Evolutionary conservation across 2,329 filamentous ascomycete genomes (phyloP), one percentile per base, ranked within the genome.

Genomic region (Sporothrix luriei): DNA sequence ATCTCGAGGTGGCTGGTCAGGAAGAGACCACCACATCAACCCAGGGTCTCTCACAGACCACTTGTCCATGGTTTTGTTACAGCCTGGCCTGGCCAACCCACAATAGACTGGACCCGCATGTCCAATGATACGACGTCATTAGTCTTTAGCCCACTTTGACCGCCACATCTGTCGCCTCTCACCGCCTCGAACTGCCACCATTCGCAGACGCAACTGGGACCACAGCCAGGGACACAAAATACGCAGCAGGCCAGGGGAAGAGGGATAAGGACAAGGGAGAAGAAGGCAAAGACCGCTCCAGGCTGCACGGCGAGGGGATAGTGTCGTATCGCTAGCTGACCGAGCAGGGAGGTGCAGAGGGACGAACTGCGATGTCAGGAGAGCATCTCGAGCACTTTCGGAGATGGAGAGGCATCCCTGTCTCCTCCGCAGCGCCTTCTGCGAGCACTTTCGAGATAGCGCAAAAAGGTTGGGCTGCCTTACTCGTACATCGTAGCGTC

Each of bases 401-500:
- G 16, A 6, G 43, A 48, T 19, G 14, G 13, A 48, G 43, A 19
- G 57, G 38, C n/a, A 5, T 13, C 55, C 57, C 11, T 66, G 62
- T 49, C 48, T 19, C 64, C 64, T 65, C 62, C 64, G 54, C 49
- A 43, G 19, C 49, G 64, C 46, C 64, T 66, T n/a, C 62, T 66
- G 64, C 64, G 54, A 54, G 64, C 64, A 54, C 49, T 66, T 66
- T 66, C 54, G n/a, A 54, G 43, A 65, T 38, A 65, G 62, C 43
- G 61, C 61, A 64, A 14, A 14, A 24, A 49, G 43, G 61, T 7
- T 21, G 26, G 54, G 19, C 9, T 4, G 48, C 5, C 19, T 7
- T 16, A 3, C 43, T n/a, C n/a, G n/a, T 49, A 43, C 38, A 40
- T 3, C 6, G 40, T 43, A 43, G 40, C 9, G 33, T 9, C 33